Conservation (phyloP, 1,284 basidiomycete genomes). For the Fomitopsis schrenkii region DNA sequence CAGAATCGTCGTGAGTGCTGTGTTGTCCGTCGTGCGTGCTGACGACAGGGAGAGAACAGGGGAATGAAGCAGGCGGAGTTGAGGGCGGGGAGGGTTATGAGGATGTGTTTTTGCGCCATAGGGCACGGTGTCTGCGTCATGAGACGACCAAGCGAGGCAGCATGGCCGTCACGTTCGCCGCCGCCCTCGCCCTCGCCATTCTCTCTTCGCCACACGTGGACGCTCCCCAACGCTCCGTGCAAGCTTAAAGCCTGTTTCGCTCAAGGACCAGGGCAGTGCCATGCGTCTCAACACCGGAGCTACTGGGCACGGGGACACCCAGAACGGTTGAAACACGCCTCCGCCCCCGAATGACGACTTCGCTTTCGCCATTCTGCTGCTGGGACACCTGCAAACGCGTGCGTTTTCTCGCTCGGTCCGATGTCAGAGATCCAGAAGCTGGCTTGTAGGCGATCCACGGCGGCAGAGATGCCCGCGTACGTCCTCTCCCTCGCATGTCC, state of each 20-base stretch:
- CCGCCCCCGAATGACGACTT: background rate
- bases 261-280: background rate
- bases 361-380: background rate
- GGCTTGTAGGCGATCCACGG: too few relatives aligned
- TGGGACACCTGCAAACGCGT: background rate
- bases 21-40: background rate
- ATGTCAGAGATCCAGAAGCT: too few relatives aligned
- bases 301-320: background rate
- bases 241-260: background rate
- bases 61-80: background rate
- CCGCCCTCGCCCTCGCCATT: background rate
- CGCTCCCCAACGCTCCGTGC: conserved; percentile 2
- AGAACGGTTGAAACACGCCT: background rate
- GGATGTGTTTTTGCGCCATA: conserved; percentile 13
- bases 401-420: too few relatives aligned
- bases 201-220: conserved; percentile 1
- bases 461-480: too few relatives aligned
- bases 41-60: too few relatives aligned
- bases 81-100: conserved; percentile 6
- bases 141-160: conserved; percentile 16
- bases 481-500: too few relatives aligned
- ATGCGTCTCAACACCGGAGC: background rate
- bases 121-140: conserved; percentile 18
- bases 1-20: background rate
- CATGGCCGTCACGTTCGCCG: conserved; percentile 9